Percentiles rank a stretch among this genome's conserved stretches.
These are phyloP conservation scores for Hanseniaspora occidentalis DNA, from an alignment of 805 yeast species.

Conservation along the genomic window DNA sequence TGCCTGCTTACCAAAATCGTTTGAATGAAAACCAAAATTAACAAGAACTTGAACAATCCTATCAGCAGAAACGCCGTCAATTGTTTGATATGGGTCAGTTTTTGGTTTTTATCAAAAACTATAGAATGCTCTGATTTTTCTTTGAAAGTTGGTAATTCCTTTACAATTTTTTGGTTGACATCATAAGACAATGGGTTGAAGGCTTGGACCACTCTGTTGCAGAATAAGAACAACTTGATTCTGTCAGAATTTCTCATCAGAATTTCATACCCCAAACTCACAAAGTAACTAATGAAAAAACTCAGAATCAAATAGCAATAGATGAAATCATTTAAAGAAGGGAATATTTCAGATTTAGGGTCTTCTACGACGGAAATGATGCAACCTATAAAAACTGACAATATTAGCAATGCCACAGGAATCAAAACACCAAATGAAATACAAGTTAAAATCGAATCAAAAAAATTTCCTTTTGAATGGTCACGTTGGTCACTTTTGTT, in stretches of 20 bases:
- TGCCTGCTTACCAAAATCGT: neutral
- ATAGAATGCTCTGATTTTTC: neutral
- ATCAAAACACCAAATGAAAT: too few species aligned
- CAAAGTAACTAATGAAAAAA: neutral
- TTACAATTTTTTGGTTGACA: too few species aligned
- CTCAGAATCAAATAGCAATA: neutral
- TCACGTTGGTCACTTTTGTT: too few species aligned
- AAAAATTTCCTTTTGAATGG: too few species aligned
- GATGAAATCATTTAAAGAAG: neutral
- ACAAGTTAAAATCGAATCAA: too few species aligned
- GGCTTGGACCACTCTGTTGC: too few species aligned
- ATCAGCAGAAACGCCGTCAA: neutral
- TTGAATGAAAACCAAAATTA: neutral
- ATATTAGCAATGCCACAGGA: slow-evolving; percentile 12
- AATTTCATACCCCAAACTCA: neutral
- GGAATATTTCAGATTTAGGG: neutral
- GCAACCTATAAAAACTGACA: neutral
- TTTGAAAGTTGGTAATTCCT: too few species aligned
- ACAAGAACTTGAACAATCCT: neutral
- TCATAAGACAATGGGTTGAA: too few species aligned
- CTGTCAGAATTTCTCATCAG: neutral
- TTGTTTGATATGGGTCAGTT: neutral
- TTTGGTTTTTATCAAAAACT: neutral
- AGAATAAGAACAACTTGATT: neutral
- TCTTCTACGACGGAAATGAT: neutral